Base-by-base conservation (phyloP, 257 asterid species). In the Catharanthus roseus region DNA sequence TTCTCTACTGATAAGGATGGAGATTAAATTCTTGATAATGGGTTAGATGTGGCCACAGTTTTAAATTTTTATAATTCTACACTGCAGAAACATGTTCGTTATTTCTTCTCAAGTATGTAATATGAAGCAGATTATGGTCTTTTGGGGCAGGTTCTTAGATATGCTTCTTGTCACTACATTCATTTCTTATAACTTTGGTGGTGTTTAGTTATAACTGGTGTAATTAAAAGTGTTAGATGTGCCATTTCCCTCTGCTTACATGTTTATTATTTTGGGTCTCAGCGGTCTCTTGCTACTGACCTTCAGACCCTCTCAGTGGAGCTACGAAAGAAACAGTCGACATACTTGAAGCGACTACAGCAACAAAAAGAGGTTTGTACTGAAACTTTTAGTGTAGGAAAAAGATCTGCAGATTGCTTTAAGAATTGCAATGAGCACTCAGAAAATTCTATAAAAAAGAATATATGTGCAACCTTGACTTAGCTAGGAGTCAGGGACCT, bases 231-330 rank as follows among this genome's bases (percentile, higher is more conserved):
- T 50, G 53, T 11, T 29, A 45, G 29, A 41, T 36, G 47, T 42
- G 16, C 9, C 16, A 9, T 33, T 65, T 39, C 51, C 16, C 15
- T 69, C n/a, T 69, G 63, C 75, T 73, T 33, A 77, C n/a, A 16
- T 63, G 24, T 26, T 60, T 23, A 18, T 67, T 51, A 42, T 57
- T 66, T 45, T 77, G 60, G 34, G 41, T 39, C 2, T 57, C 79
- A 79, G 86, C 73, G 78, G 33, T 82, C 86, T 73, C 82, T 82
- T 76, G 86, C 83, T 54, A 79, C 83, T 58, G 83, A 79, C 74
- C 83, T 82, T 70, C 78, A 82, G 62, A 79, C 69, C 75, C 77
- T 82, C 47, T 82, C 86, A 53, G 67, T 70, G 72, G 86, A 82
- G 72, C 77, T 82, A 39, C 82, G 83, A 41, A 82, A 67, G 77